Conservation (phyloP, 805 yeast species). For the Blastobotrys attinorum region DNA sequence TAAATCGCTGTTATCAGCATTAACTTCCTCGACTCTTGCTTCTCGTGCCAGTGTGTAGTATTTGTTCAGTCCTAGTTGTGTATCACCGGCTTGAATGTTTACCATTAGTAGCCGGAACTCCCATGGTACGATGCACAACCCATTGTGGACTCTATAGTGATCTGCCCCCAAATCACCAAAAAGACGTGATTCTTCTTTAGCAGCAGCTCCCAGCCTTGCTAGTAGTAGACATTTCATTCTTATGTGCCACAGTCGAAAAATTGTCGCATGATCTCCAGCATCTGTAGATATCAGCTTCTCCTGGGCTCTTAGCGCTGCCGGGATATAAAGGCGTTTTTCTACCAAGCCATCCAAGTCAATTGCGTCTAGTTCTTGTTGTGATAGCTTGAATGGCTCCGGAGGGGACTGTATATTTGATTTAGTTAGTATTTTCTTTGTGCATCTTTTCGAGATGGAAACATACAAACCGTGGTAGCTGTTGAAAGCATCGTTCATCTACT, state of each 20-base stretch:
- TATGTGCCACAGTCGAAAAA: conserved; percentile 24
- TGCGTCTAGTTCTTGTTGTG: conserved; percentile 18
- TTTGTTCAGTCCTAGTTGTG: conserved; percentile 25
- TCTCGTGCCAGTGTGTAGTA: conserved; percentile 30
- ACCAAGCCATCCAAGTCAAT: conserved; percentile 14
- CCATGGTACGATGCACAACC: conserved; percentile 26
- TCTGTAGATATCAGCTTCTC: conserved; percentile 12
- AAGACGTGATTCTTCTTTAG: conserved; percentile 25
- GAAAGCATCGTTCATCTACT: conserved; percentile 8
- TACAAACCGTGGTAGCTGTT: conserved; percentile 7
- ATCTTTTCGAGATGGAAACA: neutral
- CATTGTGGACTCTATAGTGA: conserved; percentile 15
- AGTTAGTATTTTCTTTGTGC: too few relatives aligned
- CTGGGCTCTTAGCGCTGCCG: conserved; percentile 22
- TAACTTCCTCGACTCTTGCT: conserved; percentile 22
- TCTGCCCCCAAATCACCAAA: conserved; percentile 24
- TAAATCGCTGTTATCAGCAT: conserved; percentile 1
- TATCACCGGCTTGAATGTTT: conserved; percentile 28
- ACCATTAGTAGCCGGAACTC: conserved; percentile 25
- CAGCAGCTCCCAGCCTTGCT: conserved; percentile 23
- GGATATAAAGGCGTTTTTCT: conserved; percentile 17
- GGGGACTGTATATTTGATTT: too few relatives aligned
- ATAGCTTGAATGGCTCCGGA: conserved; percentile 5
- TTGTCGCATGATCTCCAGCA: conserved; percentile 10
- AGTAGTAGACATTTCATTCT: conserved; percentile 24